Percentiles rank a stretch among this genome's conserved stretches.
phyloP scores from a whole-genome alignment of 1,284 basidiomycete genomes.

The Ustilago curta region DNA sequence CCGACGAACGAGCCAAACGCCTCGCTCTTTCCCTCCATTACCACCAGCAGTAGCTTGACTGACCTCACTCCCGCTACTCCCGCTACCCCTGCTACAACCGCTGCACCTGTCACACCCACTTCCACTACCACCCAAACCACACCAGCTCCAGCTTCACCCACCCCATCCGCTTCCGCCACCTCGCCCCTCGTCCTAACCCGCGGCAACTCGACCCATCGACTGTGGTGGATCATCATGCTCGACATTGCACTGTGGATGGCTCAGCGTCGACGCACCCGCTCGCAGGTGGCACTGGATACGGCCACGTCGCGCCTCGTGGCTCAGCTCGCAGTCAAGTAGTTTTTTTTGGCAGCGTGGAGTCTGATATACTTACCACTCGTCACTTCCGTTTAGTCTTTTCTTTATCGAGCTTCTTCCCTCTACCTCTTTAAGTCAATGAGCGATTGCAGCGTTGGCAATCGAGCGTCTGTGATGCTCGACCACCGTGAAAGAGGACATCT shows the following conservation, averaged over 20 bases:
- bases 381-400: too few relatives aligned
- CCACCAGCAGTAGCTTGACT: neutral
- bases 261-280: constrained; percentile 25
- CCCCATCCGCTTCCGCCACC: neutral
- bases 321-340: too few relatives aligned
- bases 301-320: too few relatives aligned
- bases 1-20: constrained; percentile 1
- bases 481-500: too few relatives aligned
- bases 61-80: neutral
- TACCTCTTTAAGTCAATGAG: too few relatives aligned
- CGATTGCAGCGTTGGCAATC: too few relatives aligned
- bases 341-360: too few relatives aligned
- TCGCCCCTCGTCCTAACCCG: neutral
- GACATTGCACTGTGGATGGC: constrained; percentile 20
- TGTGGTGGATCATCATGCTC: constrained; percentile 42
- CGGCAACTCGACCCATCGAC: constrained; percentile 15
- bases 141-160: neutral
- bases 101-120: neutral
- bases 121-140: neutral
- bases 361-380: too few relatives aligned
- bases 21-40: constrained; percentile 5
- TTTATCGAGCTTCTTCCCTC: too few relatives aligned
- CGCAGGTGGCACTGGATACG: constrained; percentile 15
- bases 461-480: too few relatives aligned
- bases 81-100: neutral